Evolutionary conservation across 352 stramenopile species (phyloP).

Genomic region (Thraustochytrium sp.): DNA sequence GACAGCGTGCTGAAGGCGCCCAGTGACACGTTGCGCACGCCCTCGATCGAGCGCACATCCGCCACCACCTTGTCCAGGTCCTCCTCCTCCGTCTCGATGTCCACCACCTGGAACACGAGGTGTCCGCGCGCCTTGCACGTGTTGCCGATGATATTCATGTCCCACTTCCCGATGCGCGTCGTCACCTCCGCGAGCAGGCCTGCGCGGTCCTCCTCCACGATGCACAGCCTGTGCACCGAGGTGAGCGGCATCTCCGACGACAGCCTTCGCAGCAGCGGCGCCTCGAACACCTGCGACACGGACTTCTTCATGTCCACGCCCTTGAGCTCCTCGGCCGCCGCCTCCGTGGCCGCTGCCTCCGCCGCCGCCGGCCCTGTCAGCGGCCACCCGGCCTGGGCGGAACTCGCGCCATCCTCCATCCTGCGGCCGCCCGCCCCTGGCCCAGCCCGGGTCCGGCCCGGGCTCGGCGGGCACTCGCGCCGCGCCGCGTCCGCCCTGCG

Average conservation of each 20-base stretch:
- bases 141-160: conserved; percentile 27
- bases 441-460: too few species aligned
- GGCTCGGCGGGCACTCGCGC: too few species aligned
- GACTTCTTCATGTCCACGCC: too few species aligned
- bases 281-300: neutral
- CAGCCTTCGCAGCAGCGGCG: neutral
- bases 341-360: too few species aligned
- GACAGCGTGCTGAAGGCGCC: neutral
- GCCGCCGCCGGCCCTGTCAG: too few species aligned
- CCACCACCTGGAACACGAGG: conserved; percentile 26
- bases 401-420: too few species aligned
- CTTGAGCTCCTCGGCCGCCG: too few species aligned
- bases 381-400: too few species aligned
- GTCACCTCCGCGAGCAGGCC: neutral
- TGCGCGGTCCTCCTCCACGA: conserved; percentile 21
- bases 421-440: too few species aligned
- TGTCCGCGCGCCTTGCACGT: neutral
- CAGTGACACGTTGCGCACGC: neutral
- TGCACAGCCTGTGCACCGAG: neutral
- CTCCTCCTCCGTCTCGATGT: conserved; percentile 4
- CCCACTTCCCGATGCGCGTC: neutral
- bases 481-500: too few species aligned
- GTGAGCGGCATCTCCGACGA: neutral
- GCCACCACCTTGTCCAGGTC: neutral
- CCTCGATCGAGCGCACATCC: neutral